Base-by-base conservation (phyloP, 805 yeast species). In the Kuraishia piskuri region DNA sequence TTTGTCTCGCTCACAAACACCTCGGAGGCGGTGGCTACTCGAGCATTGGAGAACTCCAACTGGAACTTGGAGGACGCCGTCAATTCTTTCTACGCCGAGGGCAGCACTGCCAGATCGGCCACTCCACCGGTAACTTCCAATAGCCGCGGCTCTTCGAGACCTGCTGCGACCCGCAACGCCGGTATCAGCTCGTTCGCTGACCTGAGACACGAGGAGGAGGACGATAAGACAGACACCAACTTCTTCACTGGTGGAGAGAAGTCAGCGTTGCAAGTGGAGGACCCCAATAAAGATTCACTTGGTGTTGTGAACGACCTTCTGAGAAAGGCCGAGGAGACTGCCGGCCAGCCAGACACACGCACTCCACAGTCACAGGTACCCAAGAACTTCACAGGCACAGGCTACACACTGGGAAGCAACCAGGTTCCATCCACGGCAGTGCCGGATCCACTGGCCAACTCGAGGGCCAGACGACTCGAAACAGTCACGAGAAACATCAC, bases 401-500 rank as follows among this genome's bases (percentile, higher is more conserved):
- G 84, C 1, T 76, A 73, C 66, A 74, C 77, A 54, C 68, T 75
- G 56, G 85, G 83, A 24, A 79, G 77, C 50, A 73, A 74, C 17
- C 72, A 68, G 22, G 72, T 64, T 24, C 64, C 64, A 14, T 66
- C 72, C 1, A 59, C 60, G 45, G 55, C 53, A 9, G 51, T 63
- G 22, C 67, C 62, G 9, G 76, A 75, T 56, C 67, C 75, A 1
- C 55, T 53, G 19, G 60, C 62, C 1, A 52, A 57, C 7, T 56
- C 62, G 10, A 52, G 56, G 22, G 61, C 65, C 24, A 58, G 59
- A 36, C 65, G 60, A 45, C 62, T 66, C 2, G 74, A 70, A 45
- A 83, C 81, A 55, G 96, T 86, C 4, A 76, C 78, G 19, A 79
- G 98, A 63, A 87, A 87, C 47, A 86, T 94, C 57, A 89, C 96